Conservation (phyloP, 2,329 filamentous ascomycete genomes). For the Aspergillus sp. region DNA sequence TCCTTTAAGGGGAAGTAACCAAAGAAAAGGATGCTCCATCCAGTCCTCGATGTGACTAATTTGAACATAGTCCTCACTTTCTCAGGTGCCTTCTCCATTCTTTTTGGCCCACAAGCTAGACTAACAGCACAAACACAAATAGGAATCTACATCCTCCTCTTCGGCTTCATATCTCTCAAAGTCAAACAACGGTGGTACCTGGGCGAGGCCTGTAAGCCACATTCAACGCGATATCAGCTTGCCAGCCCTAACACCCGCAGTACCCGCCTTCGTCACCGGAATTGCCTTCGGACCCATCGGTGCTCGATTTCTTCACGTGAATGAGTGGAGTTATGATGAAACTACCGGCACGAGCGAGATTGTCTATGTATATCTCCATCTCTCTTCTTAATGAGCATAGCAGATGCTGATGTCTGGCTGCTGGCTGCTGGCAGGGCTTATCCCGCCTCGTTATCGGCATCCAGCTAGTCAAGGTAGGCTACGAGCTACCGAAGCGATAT, state of each 20-base stretch:
- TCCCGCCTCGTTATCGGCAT: constrained; percentile 56
- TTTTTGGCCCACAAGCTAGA: neutral
- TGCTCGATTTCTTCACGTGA: constrained; percentile 47
- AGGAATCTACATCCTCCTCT: constrained; percentile 29
- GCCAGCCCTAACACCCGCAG: constrained; percentile 24
- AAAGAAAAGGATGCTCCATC: neutral
- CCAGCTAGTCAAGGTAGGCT: constrained; percentile 58
- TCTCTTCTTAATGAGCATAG: too few relatives aligned
- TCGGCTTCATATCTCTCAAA: constrained; percentile 30
- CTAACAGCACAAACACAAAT: too few relatives aligned
- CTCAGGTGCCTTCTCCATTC: neutral
- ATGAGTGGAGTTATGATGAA: constrained; percentile 30
- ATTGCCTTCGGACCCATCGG: constrained; percentile 50
- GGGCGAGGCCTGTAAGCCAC: constrained; percentile 31
- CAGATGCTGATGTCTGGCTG: neutral
- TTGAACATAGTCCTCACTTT: constrained; percentile 1
- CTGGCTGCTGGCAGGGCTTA: constrained; percentile 31
- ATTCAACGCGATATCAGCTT: neutral
- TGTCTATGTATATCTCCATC: constrained; percentile 30
- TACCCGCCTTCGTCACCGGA: constrained; percentile 51
- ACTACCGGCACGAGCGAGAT: constrained; percentile 32
- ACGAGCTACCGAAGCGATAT: constrained; percentile 55
- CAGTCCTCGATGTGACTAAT: neutral
- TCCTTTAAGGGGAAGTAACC: too few relatives aligned
- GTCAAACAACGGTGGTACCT: constrained; percentile 35